Base-by-base conservation (phyloP, 441 rosid genomes). In the Kokia cookei region DNA sequence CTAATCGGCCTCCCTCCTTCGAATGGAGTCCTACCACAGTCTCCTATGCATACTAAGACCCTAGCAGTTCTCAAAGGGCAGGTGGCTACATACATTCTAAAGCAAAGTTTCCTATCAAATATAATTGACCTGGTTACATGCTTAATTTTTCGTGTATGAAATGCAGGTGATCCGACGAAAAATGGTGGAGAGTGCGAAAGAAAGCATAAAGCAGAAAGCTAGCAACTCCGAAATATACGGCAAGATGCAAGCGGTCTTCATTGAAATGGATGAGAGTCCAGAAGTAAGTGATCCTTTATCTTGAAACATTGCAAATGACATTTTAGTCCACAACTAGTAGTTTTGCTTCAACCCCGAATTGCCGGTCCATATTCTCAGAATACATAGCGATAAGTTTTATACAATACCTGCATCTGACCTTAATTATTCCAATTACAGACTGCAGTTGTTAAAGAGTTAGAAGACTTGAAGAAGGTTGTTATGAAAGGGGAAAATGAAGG, bases 1-100 rank as follows among this genome's bases (percentile, higher is more conserved):
- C 60, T 94, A 75, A 82, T 91, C 73, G 97, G 99, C 64, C 88
- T 94, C 57, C 97, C 97, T 65, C 99, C 97, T 72, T 89, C 97
- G 15, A 92, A 95, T 48, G 98, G 96, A 24, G 98, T 95, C 73
- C 88, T 91, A 54, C 99, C 96, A 10, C 96, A 91, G 71, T 90
- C 98, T 35, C 96, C 98, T 37, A 90, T 91, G 98, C 98, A 93
- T 79, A 90, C 98, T 29, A 93, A 90, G 85, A 91, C 94, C 60
- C 94, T 89, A 80, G 90, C 96, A 54, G 86, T 86, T 81, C 92
- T 91, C 65, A 93, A 85, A 85, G 88, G 71, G 73, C 96, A 91
- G 93, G 97, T 89, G 19, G 27, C 80, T 8, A 27, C 50, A 27
- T 26, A 50, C 17, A n/a, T 68, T 3, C 59, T 27, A 9, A 27